Evolutionary conservation across 2,329 filamentous ascomycete species (phyloP), one percentile per base, ranked within the genome.

Genomic region (Fusarium sp.): DNA sequence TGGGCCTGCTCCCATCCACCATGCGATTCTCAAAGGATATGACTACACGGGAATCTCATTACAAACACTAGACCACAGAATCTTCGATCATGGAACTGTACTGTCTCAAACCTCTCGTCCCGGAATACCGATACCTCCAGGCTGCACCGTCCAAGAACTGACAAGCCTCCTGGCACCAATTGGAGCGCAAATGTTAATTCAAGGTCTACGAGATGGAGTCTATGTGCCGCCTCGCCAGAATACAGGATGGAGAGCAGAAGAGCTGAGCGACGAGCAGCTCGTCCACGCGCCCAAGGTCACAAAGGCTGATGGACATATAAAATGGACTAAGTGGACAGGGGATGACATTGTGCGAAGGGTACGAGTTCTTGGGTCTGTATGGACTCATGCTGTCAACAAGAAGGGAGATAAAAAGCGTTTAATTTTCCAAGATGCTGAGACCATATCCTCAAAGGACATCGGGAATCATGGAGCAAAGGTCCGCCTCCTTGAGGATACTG

Each of bases 1-100:
- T 65, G 96, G 96, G 5, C 89, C 96, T 16, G 94, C 96, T 5
- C 96, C 96, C 1, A 86, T 99, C 19, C 93, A 97, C 71, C 93
- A 95, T 81, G 90, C 94, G n/a, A 86, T 98, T 40, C 86, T 98
- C 19, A 83, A 88, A 33, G 84, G 87, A 18, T 85, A 89, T 61
- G 78, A 78, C 2, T 83, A 85, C 67, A 94, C 93, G 0, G 96
- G 96, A 30, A 88, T 98, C 28, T 93, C 93, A 0, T 85, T 99
- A 32, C 96, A 99, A 81, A 98, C 96, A 1, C 88, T 99, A 42
- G 90, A 98, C 80, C 87, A 90, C 4, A 83, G 85, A 21, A 83
- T 87, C 52, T 98, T 98, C 80, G 96, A 99, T 81, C 89, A 91
- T 67, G 96, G 96, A 33, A 81, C 85, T 5, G 88, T 98, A 15